Conservation (phyloP, 2,329 filamentous ascomycete species). For the Fusarium sp. region DNA sequence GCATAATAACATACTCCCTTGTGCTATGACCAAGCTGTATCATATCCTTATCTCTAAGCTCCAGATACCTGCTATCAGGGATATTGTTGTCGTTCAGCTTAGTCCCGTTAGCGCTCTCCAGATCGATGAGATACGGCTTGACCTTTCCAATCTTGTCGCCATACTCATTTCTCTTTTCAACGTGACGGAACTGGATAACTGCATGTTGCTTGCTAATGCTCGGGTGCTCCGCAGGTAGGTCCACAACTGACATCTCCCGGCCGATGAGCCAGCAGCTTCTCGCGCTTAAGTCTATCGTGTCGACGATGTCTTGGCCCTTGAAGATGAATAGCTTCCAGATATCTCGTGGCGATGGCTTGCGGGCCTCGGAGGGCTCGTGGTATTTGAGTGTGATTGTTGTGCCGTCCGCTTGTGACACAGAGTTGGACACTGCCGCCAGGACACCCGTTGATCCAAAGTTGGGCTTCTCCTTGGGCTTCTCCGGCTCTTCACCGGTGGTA, state of each 20-base stretch:
- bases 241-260: slow-evolving; percentile 82
- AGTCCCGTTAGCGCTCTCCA: slow-evolving; percentile 95
- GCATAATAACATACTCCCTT: slow-evolving; percentile 96
- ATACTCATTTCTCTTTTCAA: slow-evolving; percentile 86
- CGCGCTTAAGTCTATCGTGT: slow-evolving; percentile 81
- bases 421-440: slow-evolving; percentile 89
- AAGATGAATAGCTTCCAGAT: slow-evolving; percentile 94
- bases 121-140: slow-evolving; percentile 90
- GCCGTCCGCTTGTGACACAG: slow-evolving; percentile 77
- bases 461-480: slow-evolving; percentile 83
- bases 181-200: slow-evolving; percentile 90
- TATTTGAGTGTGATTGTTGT: slow-evolving; percentile 90
- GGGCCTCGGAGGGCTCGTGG: slow-evolving; percentile 92
- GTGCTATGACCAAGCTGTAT: slow-evolving; percentile 88
- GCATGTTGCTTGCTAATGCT: slow-evolving; percentile 97
- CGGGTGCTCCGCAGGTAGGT: slow-evolving; percentile 87
- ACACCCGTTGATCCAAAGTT: slow-evolving; percentile 86
- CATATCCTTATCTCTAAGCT: slow-evolving; percentile 90
- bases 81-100: slow-evolving; percentile 81
- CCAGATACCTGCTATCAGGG: slow-evolving; percentile 83
- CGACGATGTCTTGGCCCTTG: slow-evolving; percentile 83
- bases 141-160: slow-evolving; percentile 85
- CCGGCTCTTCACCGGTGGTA: slow-evolving; percentile 61
- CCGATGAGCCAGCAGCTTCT: slow-evolving; percentile 94
- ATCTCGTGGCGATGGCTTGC: slow-evolving; percentile 83